phyloP scores from a whole-genome alignment of 768 basidiomycete genomes.

The Russula virescens region DNA sequence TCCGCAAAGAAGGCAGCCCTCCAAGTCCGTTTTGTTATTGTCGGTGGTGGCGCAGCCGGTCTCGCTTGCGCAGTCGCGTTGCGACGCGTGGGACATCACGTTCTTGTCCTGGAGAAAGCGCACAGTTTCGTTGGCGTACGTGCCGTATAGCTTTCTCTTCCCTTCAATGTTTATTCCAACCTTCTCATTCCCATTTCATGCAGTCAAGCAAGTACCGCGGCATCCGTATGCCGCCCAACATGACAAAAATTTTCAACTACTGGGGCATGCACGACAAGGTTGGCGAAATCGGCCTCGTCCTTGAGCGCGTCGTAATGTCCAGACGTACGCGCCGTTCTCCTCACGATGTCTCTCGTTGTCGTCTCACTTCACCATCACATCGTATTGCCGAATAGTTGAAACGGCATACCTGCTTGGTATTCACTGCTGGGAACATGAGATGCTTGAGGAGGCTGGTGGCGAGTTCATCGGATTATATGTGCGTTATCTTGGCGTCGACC shows the following conservation, averaged over 20 bases:
- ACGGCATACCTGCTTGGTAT: conserved; percentile 28
- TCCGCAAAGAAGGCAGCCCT: conserved; percentile 23
- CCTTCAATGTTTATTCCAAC: background rate
- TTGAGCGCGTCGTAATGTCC: conserved; percentile 26
- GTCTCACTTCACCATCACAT: background rate
- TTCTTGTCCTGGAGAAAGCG: conserved; percentile 32
- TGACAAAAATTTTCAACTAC: conserved; percentile 34
- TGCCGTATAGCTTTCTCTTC: background rate
- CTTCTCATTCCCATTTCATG: background rate
- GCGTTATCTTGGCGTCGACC: conserved; percentile 3
- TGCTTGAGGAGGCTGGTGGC: conserved; percentile 30
- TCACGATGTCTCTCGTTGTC: background rate
- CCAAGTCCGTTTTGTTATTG: conserved; percentile 30
- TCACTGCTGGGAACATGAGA: conserved; percentile 29
- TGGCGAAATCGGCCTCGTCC: conserved; percentile 23
- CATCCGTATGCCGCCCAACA: conserved; percentile 34
- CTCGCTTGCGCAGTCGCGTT: conserved; percentile 35
- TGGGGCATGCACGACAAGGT: conserved; percentile 34
- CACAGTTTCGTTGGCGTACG: conserved; percentile 29
- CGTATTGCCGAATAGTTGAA: conserved; percentile 6
- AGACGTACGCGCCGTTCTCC: conserved; percentile 24
- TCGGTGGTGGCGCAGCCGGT: conserved; percentile 34
- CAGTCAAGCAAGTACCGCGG: conserved; percentile 25
- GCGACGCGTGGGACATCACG: conserved; percentile 33
- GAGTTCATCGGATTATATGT: conserved; percentile 32